Evolutionary conservation across 495 filamentous ascomycete genomes (phyloP), one percentile per base, ranked within the genome.

Genomic region (Penicillium ucsense): DNA sequence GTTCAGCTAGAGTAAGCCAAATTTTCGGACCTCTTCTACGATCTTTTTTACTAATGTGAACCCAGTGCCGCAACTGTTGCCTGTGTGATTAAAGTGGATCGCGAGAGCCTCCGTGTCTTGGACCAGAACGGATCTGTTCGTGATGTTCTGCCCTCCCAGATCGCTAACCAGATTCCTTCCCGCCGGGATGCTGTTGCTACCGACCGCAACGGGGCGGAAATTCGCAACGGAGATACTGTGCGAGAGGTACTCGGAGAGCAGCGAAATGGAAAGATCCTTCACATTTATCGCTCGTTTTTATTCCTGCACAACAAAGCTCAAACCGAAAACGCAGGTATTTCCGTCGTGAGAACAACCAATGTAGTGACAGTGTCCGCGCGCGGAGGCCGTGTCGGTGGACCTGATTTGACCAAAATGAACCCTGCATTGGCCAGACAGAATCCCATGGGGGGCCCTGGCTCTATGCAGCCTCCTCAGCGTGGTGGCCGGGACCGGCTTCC

Each of bases 81-180:
- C 38, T 94, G 87, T 61, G 82, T 97, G 37, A 81, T 94, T 67
- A 95, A 95, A 65, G 89, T 97, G 27, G 92, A 97, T 55, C 83
- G 90, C 32, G 92, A 97, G 61, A 87, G 88, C 5, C 65, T 99
- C 38, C 85, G 85, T 10, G 84, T 96, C 3, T 65, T 99, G 8
- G 91, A 96, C 59, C 92, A 97, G 63, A 85, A 94, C 49, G 86
- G 86, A 43, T 85, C 88, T 41, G 77, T 77, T 11, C 83, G 88
- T 41, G 84, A 83, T 46, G 73, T 96, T 8, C 79, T 95, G 61
- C 89, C 89, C 35, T 94, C 90, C 3, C 88, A 92, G 61, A 88
- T 99, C 39, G 81, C 87, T 8, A 89, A 89, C 68, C 89, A 86
- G 63, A 73, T 97, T 32, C 81, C 83, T 3, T 81, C 80, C 49